Evolutionary conservation across 805 yeast genomes (phyloP), one percentile per base, ranked within the genome.

Genomic region (Metschnikowia lachancei): DNA sequence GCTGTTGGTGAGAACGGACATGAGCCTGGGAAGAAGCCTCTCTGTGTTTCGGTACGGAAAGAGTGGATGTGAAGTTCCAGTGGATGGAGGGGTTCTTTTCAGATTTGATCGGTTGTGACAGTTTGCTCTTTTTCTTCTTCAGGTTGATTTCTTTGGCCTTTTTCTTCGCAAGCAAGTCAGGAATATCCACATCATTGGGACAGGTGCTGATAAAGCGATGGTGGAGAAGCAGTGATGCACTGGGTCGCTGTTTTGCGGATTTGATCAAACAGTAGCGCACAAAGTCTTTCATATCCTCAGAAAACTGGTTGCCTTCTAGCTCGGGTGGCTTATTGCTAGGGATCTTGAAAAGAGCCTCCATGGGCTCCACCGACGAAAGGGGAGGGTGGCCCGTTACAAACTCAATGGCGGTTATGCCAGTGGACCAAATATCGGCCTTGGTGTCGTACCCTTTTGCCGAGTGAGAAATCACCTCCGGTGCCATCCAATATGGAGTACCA

Each of bases 401-500:
- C 65, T 94, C 99, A 57, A 87, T 85, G 1, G 87, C 81, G 0
- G 98, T 91, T 42, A 94, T 92, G 0, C 99, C 99, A 18, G 90
- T 70, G 0, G 97, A 89, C 99, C 99, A 94, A 43, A 94, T 87
- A 61, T 94, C 99, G 1, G 90, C 96, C 58, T 85, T 87, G 51
- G 83, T 86, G 59, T 87, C 77, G 63, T 94, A 90, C 0, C 94
- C 95, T 9, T 67, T 63, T 6, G 41, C 41, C 13, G 38, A 64
- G 60, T 47, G 45, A 4, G 72, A 63, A 36, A 94, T 85, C n/a
- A 92, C 86, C 63, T 94, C 99, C 0, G 99, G 99, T 0, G 99
- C 99, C 98, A 92, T 91, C 97, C 97, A 91, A 65, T 81, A 88
- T 12, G 97, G 97, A 0, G 97, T 90, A 1, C 98, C 98, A 43